These are phyloP conservation scores for Patellaria atrata DNA, from an alignment of 495 filamentous ascomycete genomes.

Conservation along the genomic window DNA sequence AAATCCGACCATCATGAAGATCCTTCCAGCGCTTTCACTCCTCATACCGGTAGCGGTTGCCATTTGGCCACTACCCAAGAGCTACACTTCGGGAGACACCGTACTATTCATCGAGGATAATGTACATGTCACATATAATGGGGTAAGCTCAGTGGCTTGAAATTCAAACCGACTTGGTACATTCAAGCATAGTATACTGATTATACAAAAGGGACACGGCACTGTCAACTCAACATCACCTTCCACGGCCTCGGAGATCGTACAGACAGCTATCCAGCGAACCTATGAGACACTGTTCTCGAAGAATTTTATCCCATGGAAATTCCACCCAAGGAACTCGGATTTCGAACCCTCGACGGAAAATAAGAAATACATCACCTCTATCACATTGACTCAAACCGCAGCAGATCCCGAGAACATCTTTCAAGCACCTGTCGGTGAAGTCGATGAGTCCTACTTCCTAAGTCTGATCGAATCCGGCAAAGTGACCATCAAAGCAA, in stretches of 20 bases:
- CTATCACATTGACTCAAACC: conserved; percentile 45
- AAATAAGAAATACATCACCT: conserved; percentile 33
- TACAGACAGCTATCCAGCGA: conserved; percentile 30
- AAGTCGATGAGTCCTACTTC: conserved; percentile 60
- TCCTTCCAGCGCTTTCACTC: conserved; percentile 25
- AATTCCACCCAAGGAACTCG: conserved; percentile 45
- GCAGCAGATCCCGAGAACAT: conserved; percentile 35
- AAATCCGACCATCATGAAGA: too few species aligned
- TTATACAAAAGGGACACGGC: conserved; percentile 3
- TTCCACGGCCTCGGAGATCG: conserved; percentile 18
- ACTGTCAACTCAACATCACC: conserved; percentile 1
- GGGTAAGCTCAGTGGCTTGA: conserved; percentile 29
- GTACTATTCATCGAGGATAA: conserved; percentile 41
- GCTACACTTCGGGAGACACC: conserved; percentile 36
- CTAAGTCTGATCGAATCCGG: conserved; percentile 40
- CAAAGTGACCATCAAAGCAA: conserved; percentile 42
- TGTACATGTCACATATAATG: conserved; percentile 42
- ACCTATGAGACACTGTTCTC: conserved; percentile 40
- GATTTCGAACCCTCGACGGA: conserved; percentile 43
- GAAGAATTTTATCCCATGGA: conserved; percentile 59
- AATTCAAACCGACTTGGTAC: conserved; percentile 3
- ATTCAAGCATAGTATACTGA: background rate
- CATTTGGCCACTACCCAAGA: conserved; percentile 46
- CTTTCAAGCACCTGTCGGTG: conserved; percentile 43
- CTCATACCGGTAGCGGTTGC: conserved; percentile 28